Percentiles rank a stretch among this genome's conserved stretches.
Conservation (phyloP, 2,329 filamentous ascomycete genomes). For the Aspergillus calidoustus region DNA sequence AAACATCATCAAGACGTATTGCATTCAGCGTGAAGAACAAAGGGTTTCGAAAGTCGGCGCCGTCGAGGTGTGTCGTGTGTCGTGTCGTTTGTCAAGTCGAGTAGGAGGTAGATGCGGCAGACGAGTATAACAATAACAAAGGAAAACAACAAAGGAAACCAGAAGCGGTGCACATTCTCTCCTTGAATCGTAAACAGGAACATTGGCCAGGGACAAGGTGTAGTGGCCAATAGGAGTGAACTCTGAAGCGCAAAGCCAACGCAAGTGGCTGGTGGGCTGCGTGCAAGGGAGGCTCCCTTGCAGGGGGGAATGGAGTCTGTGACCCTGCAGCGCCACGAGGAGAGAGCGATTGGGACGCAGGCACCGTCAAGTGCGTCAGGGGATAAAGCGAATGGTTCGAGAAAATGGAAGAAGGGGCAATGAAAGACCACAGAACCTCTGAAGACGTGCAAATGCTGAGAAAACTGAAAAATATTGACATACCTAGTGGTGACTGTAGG, state of each 20-base stretch:
- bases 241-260: neutral
- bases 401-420: neutral
- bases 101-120: neutral
- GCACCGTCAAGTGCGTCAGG: neutral
- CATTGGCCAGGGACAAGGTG: neutral
- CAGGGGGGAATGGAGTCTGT: slow-evolving; percentile 12
- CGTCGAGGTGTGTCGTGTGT: neutral
- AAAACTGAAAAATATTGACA: neutral
- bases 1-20: slow-evolving; percentile 1
- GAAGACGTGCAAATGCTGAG: neutral
- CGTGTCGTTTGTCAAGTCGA: neutral
- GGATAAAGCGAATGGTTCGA: neutral
- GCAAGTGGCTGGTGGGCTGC: slow-evolving; percentile 15
- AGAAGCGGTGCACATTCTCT: slow-evolving; percentile 7
- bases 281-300: slow-evolving; percentile 21
- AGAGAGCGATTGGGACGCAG: neutral
- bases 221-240: slow-evolving; percentile 8
- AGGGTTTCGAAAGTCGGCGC: neutral
- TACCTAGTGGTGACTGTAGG: slow-evolving; percentile 8
- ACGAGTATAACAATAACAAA: slow-evolving; percentile 17
- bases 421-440: neutral
- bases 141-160: slow-evolving; percentile 18
- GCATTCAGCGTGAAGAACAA: neutral
- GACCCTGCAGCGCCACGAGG: slow-evolving; percentile 16
- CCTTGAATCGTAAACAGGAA: neutral